These are phyloP conservation scores for Cantharellus cinnabarinus DNA, from an alignment of 768 basidiomycete species.

Conservation along the genomic window DNA sequence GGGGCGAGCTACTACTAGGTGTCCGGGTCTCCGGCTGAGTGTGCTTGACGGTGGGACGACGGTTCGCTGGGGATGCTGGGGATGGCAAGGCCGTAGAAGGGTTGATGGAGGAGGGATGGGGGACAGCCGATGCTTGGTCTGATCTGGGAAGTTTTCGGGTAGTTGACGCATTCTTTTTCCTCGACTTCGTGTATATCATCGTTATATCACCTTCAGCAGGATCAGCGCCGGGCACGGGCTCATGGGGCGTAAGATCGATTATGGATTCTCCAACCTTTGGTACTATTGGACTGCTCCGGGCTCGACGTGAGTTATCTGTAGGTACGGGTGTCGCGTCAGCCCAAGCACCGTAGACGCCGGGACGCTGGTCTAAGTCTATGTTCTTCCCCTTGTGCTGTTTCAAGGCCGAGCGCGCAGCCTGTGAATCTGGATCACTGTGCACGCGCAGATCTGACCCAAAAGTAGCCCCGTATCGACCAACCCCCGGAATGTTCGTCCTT, in stretches of 20 bases:
- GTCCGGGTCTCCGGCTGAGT: conserved; percentile 6
- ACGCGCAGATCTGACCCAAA: background rate
- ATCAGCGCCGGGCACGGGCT: background rate
- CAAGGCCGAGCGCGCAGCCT: background rate
- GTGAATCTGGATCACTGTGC: background rate
- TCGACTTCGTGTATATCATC: background rate
- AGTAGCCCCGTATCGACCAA: background rate
- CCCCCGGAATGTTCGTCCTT: background rate
- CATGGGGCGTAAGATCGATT: background rate
- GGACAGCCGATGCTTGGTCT: background rate
- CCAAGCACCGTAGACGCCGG: conserved; percentile 2
- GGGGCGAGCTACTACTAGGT: conserved; percentile 9
- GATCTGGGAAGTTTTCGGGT: background rate
- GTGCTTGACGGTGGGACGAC: conserved; percentile 8
- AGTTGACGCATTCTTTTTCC: background rate
- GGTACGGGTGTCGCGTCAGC: background rate
- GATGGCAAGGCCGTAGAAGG: background rate
- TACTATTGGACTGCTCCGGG: background rate
- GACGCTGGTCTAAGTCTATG: background rate
- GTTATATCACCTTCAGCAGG: background rate
- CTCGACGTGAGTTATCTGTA: background rate
- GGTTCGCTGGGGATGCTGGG: background rate
- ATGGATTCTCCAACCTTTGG: background rate
- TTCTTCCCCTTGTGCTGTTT: conserved; percentile 1
- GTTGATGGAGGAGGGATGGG: background rate